A percentile compares a stretch with the other conserved stretches of the same genome.
Conservation (phyloP, 495 filamentous ascomycete species). For the Neurospora terricola region DNA sequence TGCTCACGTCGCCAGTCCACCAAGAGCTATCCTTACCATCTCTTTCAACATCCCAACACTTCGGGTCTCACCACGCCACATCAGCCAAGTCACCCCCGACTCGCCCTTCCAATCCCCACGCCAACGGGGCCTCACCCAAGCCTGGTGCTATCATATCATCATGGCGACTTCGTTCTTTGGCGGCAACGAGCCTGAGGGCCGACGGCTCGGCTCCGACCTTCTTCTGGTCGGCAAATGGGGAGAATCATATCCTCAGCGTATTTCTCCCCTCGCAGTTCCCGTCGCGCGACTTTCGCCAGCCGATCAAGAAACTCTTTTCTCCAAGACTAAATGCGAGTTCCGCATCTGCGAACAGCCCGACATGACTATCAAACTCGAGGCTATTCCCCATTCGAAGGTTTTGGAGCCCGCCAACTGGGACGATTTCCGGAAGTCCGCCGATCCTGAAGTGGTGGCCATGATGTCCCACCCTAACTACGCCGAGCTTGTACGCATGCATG, state of each 20-base stretch:
- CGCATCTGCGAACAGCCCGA: constrained; percentile 5
- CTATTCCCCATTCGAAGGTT: neutral
- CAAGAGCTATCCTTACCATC: neutral
- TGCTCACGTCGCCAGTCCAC: neutral
- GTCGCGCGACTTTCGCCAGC: constrained; percentile 13
- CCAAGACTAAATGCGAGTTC: constrained; percentile 3
- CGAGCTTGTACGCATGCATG: neutral
- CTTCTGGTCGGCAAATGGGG: constrained; percentile 15
- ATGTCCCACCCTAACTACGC: constrained; percentile 5
- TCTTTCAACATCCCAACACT: neutral
- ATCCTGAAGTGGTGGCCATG: constrained; percentile 11
- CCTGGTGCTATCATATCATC: neutral
- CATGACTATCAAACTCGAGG: constrained; percentile 9
- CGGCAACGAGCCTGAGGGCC: constrained; percentile 11
- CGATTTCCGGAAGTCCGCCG: neutral
- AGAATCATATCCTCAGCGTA: neutral
- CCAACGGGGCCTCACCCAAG: neutral
- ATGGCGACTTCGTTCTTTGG: constrained; percentile 12
- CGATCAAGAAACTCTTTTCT: constrained; percentile 14
- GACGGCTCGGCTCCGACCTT: constrained; percentile 15
- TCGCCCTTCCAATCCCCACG: neutral
- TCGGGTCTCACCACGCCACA: neutral
- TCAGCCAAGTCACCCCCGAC: neutral
- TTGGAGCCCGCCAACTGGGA: neutral
- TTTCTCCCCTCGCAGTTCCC: constrained; percentile 1